Percentiles rank a stretch among this genome's conserved stretches.
phyloP scores from a whole-genome alignment of 495 filamentous ascomycete species.

The Neurospora sp. region DNA sequence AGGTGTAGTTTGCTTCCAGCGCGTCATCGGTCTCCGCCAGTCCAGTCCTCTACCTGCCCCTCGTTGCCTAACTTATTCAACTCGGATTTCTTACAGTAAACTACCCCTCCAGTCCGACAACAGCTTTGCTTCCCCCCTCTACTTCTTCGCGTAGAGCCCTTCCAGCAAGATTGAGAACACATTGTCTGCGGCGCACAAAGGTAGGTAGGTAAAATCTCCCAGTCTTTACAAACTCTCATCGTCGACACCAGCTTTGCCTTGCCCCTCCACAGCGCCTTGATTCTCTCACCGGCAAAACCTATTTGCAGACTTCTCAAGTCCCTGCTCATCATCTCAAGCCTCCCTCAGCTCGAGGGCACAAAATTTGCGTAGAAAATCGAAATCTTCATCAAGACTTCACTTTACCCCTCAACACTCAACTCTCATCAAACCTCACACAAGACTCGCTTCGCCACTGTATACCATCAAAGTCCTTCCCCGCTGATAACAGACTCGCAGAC shows the following conservation, averaged over 20 bases:
- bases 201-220: no score
- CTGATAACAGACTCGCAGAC: not conserved
- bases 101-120: not conserved
- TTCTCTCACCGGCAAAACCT: not conserved
- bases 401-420: not conserved
- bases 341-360: no score
- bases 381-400: not conserved
- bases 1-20: not conserved
- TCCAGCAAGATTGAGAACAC: no score
- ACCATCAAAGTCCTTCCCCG: not conserved
- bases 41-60: not conserved
- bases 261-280: not conserved
- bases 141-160: no score
- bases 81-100: not conserved
- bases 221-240: not conserved
- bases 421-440: not conserved
- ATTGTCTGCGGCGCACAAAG: no score
- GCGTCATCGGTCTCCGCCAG: not conserved
- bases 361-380: no score
- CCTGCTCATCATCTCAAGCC: no score
- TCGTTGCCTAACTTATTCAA: not conserved
- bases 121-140: not conserved
- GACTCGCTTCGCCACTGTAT: not conserved
- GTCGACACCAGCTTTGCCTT: not conserved
- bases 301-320: not conserved